A percentile compares a stretch with the other conserved stretches of the same genome.
phyloP scores from a whole-genome alignment of 768 basidiomycete species.

The Leucosporidium yakuticum region DNA sequence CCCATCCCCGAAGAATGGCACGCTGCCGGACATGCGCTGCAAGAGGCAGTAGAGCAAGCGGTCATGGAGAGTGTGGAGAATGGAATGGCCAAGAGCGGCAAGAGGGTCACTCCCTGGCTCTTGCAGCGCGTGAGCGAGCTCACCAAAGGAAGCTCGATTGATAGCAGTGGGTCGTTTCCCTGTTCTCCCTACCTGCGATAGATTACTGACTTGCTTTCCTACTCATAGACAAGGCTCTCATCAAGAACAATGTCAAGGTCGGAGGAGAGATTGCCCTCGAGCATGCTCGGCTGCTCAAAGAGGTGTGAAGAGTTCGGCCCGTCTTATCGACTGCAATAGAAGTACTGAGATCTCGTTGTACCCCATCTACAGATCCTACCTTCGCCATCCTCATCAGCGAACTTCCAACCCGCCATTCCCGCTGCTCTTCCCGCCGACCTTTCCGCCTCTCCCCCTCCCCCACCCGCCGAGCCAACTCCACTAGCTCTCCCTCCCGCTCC shows the following conservation, averaged over 20 bases:
- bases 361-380: constrained; percentile 44
- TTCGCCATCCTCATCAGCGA: not conserved
- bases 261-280: constrained; percentile 75
- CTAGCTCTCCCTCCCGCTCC: not conserved
- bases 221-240: constrained; percentile 66
- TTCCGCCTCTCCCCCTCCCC: not conserved
- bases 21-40: constrained; percentile 60
- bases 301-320: constrained; percentile 31
- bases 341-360: not conserved
- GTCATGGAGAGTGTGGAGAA: constrained; percentile 73
- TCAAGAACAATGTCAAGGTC: constrained; percentile 78
- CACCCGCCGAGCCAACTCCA: not conserved
- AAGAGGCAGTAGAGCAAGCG: constrained; percentile 74
- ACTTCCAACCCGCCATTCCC: not conserved
- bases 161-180: constrained; percentile 54
- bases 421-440: not conserved
- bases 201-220: not conserved
- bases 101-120: constrained; percentile 93
- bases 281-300: constrained; percentile 54
- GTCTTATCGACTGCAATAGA: constrained; percentile 4
- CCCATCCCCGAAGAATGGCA: constrained; percentile 80
- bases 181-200: not conserved
- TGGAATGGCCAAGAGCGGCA: constrained; percentile 72
- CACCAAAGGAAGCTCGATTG: constrained; percentile 66
- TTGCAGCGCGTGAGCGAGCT: constrained; percentile 74